Conservation (phyloP, 2,329 filamentous ascomycete genomes). For the Tolypocladium nubicola region DNA sequence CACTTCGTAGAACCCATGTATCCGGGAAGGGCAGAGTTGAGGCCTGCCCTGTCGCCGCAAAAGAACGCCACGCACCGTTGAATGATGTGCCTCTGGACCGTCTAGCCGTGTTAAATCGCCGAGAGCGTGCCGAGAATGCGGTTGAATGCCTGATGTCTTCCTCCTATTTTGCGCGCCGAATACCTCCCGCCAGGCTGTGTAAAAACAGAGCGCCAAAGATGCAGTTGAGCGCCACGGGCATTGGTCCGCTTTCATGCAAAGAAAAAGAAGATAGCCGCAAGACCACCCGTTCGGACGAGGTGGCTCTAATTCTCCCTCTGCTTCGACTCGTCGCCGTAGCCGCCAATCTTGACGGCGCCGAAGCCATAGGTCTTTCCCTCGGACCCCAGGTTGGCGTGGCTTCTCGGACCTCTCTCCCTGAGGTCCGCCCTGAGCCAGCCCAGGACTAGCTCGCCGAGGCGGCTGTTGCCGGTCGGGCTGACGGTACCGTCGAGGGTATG, state of each 20-base stretch:
- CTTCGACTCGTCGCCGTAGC: conserved; percentile 46
- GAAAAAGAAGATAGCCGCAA: background rate
- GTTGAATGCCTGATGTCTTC: conserved; percentile 17
- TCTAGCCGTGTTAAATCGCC: conserved; percentile 2
- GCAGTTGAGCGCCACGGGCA: background rate
- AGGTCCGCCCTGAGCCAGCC: conserved; percentile 79
- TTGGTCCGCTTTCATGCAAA: background rate
- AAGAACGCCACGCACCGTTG: conserved; percentile 14
- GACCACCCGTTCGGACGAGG: background rate
- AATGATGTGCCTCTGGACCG: conserved; percentile 8
- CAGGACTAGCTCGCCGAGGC: conserved; percentile 77
- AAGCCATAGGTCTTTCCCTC: conserved; percentile 56
- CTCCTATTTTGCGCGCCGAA: background rate
- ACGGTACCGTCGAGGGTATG: conserved; percentile 31
- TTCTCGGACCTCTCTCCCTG: conserved; percentile 66
- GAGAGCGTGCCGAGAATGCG: conserved; percentile 16
- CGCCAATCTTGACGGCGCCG: conserved; percentile 39
- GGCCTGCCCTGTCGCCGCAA: conserved; percentile 11
- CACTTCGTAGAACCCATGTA: background rate
- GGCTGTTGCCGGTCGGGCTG: conserved; percentile 57
- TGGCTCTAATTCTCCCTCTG: conserved; percentile 15
- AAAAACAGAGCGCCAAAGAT: conserved; percentile 2
- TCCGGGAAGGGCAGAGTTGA: conserved; percentile 19
- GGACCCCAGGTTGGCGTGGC: conserved; percentile 37
- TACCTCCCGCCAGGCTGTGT: background rate